A percentile compares a stretch with the other conserved stretches of the same genome.
phyloP scores from a whole-genome alignment of 768 basidiomycete species.

The Mrakia hoshinonis region DNA sequence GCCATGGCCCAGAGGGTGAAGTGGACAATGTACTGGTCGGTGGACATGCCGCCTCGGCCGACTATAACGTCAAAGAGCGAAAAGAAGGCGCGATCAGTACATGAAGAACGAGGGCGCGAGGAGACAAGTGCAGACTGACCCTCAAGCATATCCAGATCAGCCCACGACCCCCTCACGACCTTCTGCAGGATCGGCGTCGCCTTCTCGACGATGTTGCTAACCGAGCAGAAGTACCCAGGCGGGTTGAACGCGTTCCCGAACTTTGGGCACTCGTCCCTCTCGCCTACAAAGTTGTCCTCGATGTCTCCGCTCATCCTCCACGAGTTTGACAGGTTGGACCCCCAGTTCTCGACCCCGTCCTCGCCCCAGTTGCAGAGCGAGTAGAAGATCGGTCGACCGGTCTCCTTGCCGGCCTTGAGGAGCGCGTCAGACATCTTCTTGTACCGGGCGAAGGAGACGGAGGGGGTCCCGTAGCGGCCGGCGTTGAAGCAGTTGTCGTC shows the following conservation, averaged over 20 bases:
- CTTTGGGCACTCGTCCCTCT: conserved; percentile 22
- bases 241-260: neutral
- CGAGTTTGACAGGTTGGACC: conserved; percentile 14
- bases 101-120: neutral
- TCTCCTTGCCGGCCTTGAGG: neutral
- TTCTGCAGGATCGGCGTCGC: conserved; percentile 26
- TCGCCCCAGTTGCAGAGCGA: conserved; percentile 27
- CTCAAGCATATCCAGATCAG: conserved; percentile 31
- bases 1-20: conserved; percentile 52
- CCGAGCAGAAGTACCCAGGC: conserved; percentile 27
- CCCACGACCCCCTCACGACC: conserved; percentile 15
- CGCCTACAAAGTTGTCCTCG: conserved; percentile 9
- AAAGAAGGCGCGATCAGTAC: neutral
- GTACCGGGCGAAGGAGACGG: conserved; percentile 19
- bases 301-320: conserved; percentile 24
- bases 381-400: conserved; percentile 12
- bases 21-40: conserved; percentile 43
- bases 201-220: conserved; percentile 28
- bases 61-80: neutral
- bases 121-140: conserved; percentile 29
- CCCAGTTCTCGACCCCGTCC: conserved; percentile 24
- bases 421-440: conserved; percentile 24
- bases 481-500: conserved; percentile 19
- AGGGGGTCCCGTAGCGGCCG: conserved; percentile 13
- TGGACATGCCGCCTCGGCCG: conserved; percentile 39